Conservation (phyloP, 176 grass and related monocot species). For the Areca catechu region DNA sequence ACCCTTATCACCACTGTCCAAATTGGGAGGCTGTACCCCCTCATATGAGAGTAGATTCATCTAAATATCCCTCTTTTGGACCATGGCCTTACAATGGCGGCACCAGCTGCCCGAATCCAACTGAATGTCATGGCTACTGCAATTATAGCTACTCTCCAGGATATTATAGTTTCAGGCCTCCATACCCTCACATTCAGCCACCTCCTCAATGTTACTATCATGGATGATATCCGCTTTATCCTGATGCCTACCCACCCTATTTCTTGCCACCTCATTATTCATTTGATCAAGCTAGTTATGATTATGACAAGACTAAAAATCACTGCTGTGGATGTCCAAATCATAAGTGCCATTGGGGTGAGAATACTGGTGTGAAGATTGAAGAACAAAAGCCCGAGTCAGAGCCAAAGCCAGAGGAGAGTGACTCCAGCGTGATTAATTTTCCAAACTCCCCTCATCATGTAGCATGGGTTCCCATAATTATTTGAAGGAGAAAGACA, state of each 20-base stretch:
- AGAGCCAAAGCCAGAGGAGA: constrained; percentile 22
- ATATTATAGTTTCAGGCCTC: constrained; percentile 48
- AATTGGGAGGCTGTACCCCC: constrained; percentile 29
- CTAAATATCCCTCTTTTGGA: constrained; percentile 28
- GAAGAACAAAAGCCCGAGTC: constrained; percentile 46
- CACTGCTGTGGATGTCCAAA: constrained; percentile 67
- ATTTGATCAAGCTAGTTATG: constrained; percentile 34
- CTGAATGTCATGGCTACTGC: constrained; percentile 27
- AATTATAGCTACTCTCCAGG: constrained; percentile 33
- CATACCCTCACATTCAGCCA: constrained; percentile 36
- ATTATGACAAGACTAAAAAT: constrained; percentile 21
- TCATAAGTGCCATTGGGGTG: constrained; percentile 35
- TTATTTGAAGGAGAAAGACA: constrained; percentile 17
- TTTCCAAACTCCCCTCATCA: constrained; percentile 40
- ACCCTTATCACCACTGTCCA: constrained; percentile 32
- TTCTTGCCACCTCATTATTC: constrained; percentile 20
- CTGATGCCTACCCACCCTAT: constrained; percentile 33
- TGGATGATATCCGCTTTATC: constrained; percentile 24
- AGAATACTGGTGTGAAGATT: constrained; percentile 41
- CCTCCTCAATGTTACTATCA: constrained; percentile 32
- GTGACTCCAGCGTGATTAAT: constrained; percentile 15
- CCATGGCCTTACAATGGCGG: constrained; percentile 28
- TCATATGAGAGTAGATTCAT: constrained; percentile 14
- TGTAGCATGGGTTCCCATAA: constrained; percentile 20
- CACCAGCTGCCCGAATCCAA: constrained; percentile 17